These are phyloP conservation scores for Saururus chinensis DNA, from an alignment of 164 flowering plant species.

Conservation along the genomic window DNA sequence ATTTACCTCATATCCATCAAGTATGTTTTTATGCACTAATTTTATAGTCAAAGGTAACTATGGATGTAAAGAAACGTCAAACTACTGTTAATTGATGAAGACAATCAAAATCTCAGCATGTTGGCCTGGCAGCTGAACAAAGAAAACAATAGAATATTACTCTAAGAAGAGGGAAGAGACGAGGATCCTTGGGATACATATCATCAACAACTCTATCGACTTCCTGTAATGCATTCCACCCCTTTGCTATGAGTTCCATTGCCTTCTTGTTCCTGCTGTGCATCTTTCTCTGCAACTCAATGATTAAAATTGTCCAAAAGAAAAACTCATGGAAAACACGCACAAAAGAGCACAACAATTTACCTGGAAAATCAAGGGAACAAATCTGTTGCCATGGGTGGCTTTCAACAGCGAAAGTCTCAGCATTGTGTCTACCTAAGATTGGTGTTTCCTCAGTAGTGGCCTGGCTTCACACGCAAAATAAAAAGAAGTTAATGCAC, in stretches of 20 bases:
- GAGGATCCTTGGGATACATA: conserved; percentile 58
- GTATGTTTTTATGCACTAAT: too few relatives aligned
- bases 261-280: conserved; percentile 88
- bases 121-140: neutral
- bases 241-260: conserved; percentile 73
- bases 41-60: too few relatives aligned
- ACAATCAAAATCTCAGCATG: neutral
- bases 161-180: conserved; percentile 68
- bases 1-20: too few relatives aligned
- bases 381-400: conserved; percentile 1
- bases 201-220: conserved; percentile 86
- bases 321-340: neutral
- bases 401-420: conserved; percentile 13
- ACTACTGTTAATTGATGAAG: neutral
- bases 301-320: neutral
- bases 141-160: conserved; percentile 4
- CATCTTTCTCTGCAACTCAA: conserved; percentile 40
- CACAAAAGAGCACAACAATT: neutral
- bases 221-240: conserved; percentile 82
- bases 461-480: too few relatives aligned
- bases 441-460: too few relatives aligned
- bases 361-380: conserved; percentile 16
- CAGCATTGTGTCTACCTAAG: conserved; percentile 15
- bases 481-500: too few relatives aligned
- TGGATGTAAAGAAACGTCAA: too few relatives aligned